phyloP scores from a whole-genome alignment of 495 filamentous ascomycete species.

The Xylona heveae region DNA sequence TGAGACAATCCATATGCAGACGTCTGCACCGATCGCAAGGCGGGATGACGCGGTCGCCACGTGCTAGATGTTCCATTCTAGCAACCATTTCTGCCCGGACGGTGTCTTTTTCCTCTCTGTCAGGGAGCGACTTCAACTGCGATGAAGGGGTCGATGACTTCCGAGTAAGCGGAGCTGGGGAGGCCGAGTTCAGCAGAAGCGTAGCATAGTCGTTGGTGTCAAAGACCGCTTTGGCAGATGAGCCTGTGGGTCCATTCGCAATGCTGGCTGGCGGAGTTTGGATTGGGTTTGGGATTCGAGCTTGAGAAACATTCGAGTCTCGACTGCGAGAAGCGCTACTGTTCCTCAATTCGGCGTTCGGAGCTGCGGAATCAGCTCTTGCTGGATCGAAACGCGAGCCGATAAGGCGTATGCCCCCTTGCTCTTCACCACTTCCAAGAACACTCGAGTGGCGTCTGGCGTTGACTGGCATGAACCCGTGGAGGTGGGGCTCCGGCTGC shows the following conservation, averaged over 20 bases:
- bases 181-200: slow-evolving; percentile 15
- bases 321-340: slow-evolving; percentile 3
- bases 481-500: too few relatives aligned
- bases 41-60: slow-evolving; percentile 50
- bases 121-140: too few relatives aligned
- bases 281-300: slow-evolving; percentile 7
- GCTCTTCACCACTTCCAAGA: too few relatives aligned
- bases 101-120: slow-evolving; percentile 37
- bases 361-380: too few relatives aligned
- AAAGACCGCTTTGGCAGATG: too few relatives aligned
- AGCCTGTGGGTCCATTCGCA: too few relatives aligned
- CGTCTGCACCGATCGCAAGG: slow-evolving; percentile 71
- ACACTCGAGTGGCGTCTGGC: too few relatives aligned
- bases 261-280: too few relatives aligned
- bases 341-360: too few relatives aligned
- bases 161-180: slow-evolving; percentile 26
- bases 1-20: slow-evolving; percentile 59
- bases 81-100: slow-evolving; percentile 45
- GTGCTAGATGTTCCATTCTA: slow-evolving; percentile 51
- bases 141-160: slow-evolving; percentile 28
- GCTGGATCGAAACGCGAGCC: too few relatives aligned
- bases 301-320: slow-evolving; percentile 3
- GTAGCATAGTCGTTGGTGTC: slow-evolving; percentile 11
- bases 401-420: too few relatives aligned
- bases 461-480: too few relatives aligned